A percentile compares a stretch with the other conserved stretches of the same genome.
These are phyloP conservation scores for Trametes cinnabarina DNA, from an alignment of 768 basidiomycete species.

Conservation along the genomic window DNA sequence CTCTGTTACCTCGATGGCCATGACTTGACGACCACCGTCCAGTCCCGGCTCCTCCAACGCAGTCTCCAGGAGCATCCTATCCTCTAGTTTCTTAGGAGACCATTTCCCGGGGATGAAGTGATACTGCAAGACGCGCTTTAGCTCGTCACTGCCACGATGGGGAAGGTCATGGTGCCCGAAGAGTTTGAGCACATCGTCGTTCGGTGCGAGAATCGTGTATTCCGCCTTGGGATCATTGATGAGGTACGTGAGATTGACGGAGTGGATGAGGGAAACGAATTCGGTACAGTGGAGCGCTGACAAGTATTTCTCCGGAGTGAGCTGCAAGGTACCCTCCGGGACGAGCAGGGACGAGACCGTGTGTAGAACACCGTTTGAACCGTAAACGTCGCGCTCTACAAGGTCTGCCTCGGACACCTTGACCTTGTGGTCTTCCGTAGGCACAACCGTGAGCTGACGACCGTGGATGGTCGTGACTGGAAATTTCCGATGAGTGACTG, in stretches of 20 bases:
- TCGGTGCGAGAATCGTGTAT: slow-evolving; percentile 90
- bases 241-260: slow-evolving; percentile 67
- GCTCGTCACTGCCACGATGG: slow-evolving; percentile 59
- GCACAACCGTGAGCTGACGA: slow-evolving; percentile 56
- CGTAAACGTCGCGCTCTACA: slow-evolving; percentile 81
- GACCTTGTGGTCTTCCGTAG: slow-evolving; percentile 46
- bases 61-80: slow-evolving; percentile 78
- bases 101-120: slow-evolving; percentile 89
- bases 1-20: slow-evolving; percentile 60
- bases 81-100: slow-evolving; percentile 63
- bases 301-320: slow-evolving; percentile 95
- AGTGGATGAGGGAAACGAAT: slow-evolving; percentile 87
- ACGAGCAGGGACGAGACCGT: slow-evolving; percentile 81
- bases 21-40: slow-evolving; percentile 65
- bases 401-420: slow-evolving; percentile 59
- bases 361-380: slow-evolving; percentile 93
- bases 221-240: slow-evolving; percentile 66
- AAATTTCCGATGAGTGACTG: slow-evolving; percentile 1
- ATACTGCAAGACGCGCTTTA: slow-evolving; percentile 76
- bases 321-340: slow-evolving; percentile 66
- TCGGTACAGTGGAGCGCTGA: slow-evolving; percentile 87
- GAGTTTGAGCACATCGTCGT: slow-evolving; percentile 75
- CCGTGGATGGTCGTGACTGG: slow-evolving; percentile 73
- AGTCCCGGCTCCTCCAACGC: slow-evolving; percentile 72
- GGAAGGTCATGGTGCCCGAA: slow-evolving; percentile 58